A percentile compares a stretch with the other conserved stretches of the same genome.
These are phyloP conservation scores for Otatea glauca DNA, from an alignment of 176 grass and related monocot species.

Conservation along the genomic window DNA sequence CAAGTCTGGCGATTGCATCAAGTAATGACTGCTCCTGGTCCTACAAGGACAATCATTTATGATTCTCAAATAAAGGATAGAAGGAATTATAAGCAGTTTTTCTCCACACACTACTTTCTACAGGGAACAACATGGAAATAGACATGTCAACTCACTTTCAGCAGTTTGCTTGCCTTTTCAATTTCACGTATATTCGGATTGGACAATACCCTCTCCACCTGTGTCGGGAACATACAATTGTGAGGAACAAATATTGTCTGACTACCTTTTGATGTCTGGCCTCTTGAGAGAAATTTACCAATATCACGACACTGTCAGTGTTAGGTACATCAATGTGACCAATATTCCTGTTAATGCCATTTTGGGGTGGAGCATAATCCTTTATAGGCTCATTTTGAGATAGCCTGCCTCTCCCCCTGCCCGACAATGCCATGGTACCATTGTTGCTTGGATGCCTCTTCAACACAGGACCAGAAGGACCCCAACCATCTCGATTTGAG, in stretches of 20 bases:
- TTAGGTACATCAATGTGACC: slow-evolving; percentile 73
- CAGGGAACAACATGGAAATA: slow-evolving; percentile 1
- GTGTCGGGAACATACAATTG: slow-evolving; percentile 20
- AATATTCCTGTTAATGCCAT: slow-evolving; percentile 58
- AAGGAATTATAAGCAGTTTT: slow-evolving; percentile 27
- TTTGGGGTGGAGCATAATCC: slow-evolving; percentile 56
- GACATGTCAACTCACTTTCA: slow-evolving; percentile 65
- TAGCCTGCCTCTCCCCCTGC: slow-evolving; percentile 55
- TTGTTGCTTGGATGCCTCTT: slow-evolving; percentile 55
- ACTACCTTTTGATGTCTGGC: slow-evolving; percentile 31
- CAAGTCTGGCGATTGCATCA: slow-evolving; percentile 88
- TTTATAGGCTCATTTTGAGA: slow-evolving; percentile 49
- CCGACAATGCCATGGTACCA: slow-evolving; percentile 46
- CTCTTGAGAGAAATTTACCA: slow-evolving; percentile 56
- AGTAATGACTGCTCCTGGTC: slow-evolving; percentile 96
- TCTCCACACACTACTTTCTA: neutral
- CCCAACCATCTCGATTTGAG: slow-evolving; percentile 51
- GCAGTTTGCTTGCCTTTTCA: slow-evolving; percentile 83
- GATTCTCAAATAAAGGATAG: slow-evolving; percentile 25
- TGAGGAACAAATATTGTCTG: slow-evolving; percentile 34
- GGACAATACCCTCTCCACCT: slow-evolving; percentile 91
- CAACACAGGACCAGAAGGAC: slow-evolving; percentile 50
- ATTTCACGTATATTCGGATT: slow-evolving; percentile 80
- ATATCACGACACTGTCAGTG: slow-evolving; percentile 64
- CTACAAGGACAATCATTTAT: slow-evolving; percentile 51